A percentile compares a stretch with the other conserved stretches of the same genome.
Conservation (phyloP, 805 yeast genomes). For the Starmera dryadoides region DNA sequence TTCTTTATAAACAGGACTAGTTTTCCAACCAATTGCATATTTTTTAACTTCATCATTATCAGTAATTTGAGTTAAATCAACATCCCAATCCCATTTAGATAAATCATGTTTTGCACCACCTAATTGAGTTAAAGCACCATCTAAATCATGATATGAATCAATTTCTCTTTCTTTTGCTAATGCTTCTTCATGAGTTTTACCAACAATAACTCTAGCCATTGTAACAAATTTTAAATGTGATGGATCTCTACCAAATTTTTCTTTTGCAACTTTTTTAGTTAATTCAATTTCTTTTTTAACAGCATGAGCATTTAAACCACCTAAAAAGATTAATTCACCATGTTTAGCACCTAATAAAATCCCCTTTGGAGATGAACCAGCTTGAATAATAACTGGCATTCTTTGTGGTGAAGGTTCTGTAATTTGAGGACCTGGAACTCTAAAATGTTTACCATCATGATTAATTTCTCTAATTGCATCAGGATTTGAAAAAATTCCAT, state of each 20-base stretch:
- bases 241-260: slow-evolving; percentile 26
- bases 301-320: slow-evolving; percentile 24
- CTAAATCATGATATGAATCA: slow-evolving; percentile 22
- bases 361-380: slow-evolving; percentile 33
- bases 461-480: slow-evolving; percentile 28
- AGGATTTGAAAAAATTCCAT: slow-evolving; percentile 28
- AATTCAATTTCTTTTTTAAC: slow-evolving; percentile 19
- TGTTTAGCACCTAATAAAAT: slow-evolving; percentile 32
- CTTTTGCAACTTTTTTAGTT: slow-evolving; percentile 24
- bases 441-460: slow-evolving; percentile 29
- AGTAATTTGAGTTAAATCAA: slow-evolving; percentile 19
- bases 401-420: slow-evolving; percentile 35
- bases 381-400: slow-evolving; percentile 34
- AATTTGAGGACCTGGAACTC: slow-evolving; percentile 32
- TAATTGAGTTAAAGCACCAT: slow-evolving; percentile 31
- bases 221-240: slow-evolving; percentile 30
- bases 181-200: slow-evolving; percentile 31
- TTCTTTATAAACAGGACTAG: slow-evolving; percentile 14
- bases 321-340: slow-evolving; percentile 34
- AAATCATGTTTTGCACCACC: slow-evolving; percentile 33
- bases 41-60: slow-evolving; percentile 18
- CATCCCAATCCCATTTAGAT: slow-evolving; percentile 23
- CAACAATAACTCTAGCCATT: slow-evolving; percentile 26
- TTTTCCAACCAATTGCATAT: slow-evolving; percentile 20
- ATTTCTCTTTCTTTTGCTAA: slow-evolving; percentile 24